Percentiles rank a stretch among this genome's conserved stretches.
Evolutionary conservation across 306 rosid genomes (phyloP).

Genomic region (Medicago lupulina): DNA sequence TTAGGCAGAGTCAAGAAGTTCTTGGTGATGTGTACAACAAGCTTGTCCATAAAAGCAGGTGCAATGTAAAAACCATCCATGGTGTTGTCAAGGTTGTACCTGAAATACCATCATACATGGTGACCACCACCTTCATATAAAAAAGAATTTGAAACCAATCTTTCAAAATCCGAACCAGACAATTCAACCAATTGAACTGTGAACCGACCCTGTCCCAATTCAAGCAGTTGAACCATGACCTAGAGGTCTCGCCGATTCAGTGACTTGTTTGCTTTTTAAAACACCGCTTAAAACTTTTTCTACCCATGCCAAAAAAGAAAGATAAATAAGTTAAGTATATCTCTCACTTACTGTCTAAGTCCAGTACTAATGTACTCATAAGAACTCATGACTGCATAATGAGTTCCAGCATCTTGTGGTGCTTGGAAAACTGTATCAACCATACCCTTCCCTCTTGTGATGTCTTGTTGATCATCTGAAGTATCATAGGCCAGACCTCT

Average conservation of each 20-base stretch:
- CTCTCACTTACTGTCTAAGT: slow-evolving; percentile 72
- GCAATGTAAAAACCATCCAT: slow-evolving; percentile 89
- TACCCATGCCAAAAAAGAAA: slow-evolving; percentile 3
- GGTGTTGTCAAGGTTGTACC: slow-evolving; percentile 80
- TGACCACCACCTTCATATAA: neutral
- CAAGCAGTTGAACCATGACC: neutral
- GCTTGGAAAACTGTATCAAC: slow-evolving; percentile 91
- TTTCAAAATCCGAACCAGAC: neutral
- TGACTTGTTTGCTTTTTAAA: neutral
- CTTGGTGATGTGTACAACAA: slow-evolving; percentile 95
- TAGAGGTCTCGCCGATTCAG: neutral
- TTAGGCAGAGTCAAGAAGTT: slow-evolving; percentile 88
- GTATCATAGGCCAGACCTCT: slow-evolving; percentile 68
- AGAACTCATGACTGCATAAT: slow-evolving; percentile 83
- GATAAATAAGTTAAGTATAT: neutral
- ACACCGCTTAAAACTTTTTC: neutral
- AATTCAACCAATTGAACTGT: neutral
- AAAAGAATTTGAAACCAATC: neutral
- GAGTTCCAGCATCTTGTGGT: slow-evolving; percentile 67
- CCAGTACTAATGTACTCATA: slow-evolving; percentile 88
- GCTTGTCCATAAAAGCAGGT: slow-evolving; percentile 98
- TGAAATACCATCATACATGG: slow-evolving; percentile 32
- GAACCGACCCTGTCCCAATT: neutral
- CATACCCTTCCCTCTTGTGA: slow-evolving; percentile 96
- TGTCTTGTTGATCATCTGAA: slow-evolving; percentile 96